Evolutionary conservation across 345 rosid genomes (phyloP), one percentile per base, ranked within the genome.

Genomic region (Cardamine chenopodiifolia): DNA sequence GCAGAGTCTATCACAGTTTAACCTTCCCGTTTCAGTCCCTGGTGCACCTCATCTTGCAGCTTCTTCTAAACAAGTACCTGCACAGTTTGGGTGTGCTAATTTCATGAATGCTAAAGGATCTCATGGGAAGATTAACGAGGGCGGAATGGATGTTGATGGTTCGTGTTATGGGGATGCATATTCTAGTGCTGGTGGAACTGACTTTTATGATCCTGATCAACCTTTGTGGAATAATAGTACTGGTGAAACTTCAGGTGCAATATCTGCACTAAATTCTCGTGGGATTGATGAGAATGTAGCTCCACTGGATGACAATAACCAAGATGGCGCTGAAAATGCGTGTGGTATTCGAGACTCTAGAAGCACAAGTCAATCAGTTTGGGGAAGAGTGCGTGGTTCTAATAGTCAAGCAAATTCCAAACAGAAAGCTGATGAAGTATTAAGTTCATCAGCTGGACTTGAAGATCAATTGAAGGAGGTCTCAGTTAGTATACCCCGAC

Each of bases 181-280:
- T 80, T 63, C 86, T 71, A 84, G 82, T 82, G 81, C 79, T 61
- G 82, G 67, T 75, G 93, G 87, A 70, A 84, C 89, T 48, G 99
- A 95, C 82, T 78, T 90, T 57, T 95, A 95, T 79, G 99, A 95
- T 84, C 99, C 99, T 74, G 99, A 95, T 83, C 98, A 95, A 78
- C 99, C 98, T 50, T 70, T 95, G 71, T 95, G 98, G 99, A 95
- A 88, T 82, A 81, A 80, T 65, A 82, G 73, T 82, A 86, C 82
- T 77, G 92, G 84, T 62, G 96, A 87, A 83, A 81, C 88, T 63
- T 85, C 97, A 15, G 72, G 80, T 79, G 70, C 86, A 44, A 79
- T 81, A 34, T 48, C 85, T 63, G 80, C 85, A 18, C 67, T 79
- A 55, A 88, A 77, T 74, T 84, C 92, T 72, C 82, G 88, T 52